Evolutionary conservation across 805 yeast genomes (phyloP), one percentile per base, ranked within the genome.

Genomic region (Kodamaea hsintzibuensis): DNA sequence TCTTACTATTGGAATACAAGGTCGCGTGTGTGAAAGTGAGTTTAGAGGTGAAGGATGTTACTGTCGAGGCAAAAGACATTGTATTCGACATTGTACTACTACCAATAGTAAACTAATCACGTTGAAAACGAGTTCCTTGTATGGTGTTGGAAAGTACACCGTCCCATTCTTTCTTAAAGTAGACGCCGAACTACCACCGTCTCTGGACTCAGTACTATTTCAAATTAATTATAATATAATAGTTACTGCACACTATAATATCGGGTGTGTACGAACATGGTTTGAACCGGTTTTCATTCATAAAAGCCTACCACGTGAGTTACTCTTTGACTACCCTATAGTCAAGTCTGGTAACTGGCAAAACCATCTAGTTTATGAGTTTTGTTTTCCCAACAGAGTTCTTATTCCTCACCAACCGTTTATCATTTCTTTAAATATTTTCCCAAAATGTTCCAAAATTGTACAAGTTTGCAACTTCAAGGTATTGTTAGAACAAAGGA

Each of bases 291-390:
- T 47, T 3, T 18, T 3, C 49, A n/a, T 47, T 12, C 25, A 47
- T 33, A 33, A 8, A 22, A 13, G 25, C 16, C 4, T 47, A 8
- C 35, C 39, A 12, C 2, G 17, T n/a, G 42, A 35, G 4, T 14
- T 17, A 7, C 33, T 42, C 3, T 16, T 19, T 3, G 54, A 50
- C 22, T 37, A 17, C 22, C 55, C 62, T 10, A 42, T 62, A 7
- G 48, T 56, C 27, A 61, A 58, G n/a, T 50, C 59, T 1, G 65
- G 65, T 2, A 60, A 58, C 45, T 62, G 65, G 65, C 43, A 63
- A 40, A 51, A 57, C 33, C 22, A 60, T 13, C 48, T 62, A 3
- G 50, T 59, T 10, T 62, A 62, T 42, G 63, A 62, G 40, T 58
- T 57, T 37, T 44, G 49, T 16, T 52, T 56, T 37, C 63, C 54